Conservation (phyloP, 1,139 yeast species). For the Chernovozyma sophiae-reginae region DNA sequence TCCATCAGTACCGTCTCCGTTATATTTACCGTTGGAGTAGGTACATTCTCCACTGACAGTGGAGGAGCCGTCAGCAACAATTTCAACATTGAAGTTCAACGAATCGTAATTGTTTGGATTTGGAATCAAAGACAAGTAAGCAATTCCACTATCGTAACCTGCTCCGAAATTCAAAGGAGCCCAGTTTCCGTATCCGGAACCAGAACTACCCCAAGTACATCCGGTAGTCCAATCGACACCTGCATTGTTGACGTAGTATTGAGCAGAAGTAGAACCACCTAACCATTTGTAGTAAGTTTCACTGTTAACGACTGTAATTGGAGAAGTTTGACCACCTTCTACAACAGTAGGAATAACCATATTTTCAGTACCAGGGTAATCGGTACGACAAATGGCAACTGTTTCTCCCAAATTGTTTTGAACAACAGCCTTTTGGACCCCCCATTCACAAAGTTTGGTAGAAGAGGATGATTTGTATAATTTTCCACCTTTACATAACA, state of each 20-base stretch:
- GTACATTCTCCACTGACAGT: conserved; percentile 71
- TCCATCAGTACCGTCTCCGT: conserved; percentile 69
- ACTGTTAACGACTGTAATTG: conserved; percentile 77
- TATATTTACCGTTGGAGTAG: conserved; percentile 74
- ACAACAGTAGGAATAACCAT: conserved; percentile 92
- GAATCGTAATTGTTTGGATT: conserved; percentile 81
- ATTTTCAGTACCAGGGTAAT: conserved; percentile 98
- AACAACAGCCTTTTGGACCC: conserved; percentile 63
- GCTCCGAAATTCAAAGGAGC: conserved; percentile 96
- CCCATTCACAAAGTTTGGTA: conserved; percentile 78
- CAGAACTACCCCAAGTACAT: conserved; percentile 85
- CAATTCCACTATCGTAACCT: conserved; percentile 71
- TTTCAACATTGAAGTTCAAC: conserved; percentile 83
- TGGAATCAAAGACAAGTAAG: conserved; percentile 90
- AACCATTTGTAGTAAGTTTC: conserved; percentile 75
- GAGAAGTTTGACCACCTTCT: conserved; percentile 58
- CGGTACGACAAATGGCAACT: conserved; percentile 94
- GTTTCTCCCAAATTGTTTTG: conserved; percentile 57
- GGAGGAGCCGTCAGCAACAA: conserved; percentile 67
- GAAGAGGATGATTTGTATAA: conserved; percentile 71
- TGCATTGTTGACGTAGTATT: conserved; percentile 95
- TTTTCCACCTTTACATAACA: conserved; percentile 72
- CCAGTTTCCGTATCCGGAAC: conserved; percentile 93
- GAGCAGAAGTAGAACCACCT: conserved; percentile 84
- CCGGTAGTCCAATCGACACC: conserved; percentile 88